Evolutionary conservation across 495 filamentous ascomycete genomes (phyloP), one percentile per base, ranked within the genome.

Genomic region (Trichodelitschia bisporula): DNA sequence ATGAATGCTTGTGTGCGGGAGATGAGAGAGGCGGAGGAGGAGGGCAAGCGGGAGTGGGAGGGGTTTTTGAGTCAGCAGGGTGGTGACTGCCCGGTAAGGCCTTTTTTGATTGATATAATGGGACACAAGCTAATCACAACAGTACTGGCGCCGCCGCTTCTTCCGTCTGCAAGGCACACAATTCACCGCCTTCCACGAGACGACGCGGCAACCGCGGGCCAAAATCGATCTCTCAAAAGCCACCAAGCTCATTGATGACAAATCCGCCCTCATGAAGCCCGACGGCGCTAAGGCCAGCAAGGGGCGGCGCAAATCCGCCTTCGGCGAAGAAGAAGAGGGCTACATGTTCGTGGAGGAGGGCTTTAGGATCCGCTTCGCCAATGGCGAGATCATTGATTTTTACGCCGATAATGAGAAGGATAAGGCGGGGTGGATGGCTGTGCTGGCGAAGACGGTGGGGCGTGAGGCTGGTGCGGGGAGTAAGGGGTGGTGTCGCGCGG

Each of bases 311-410:
- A 83, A 86, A 45, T 89, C 78, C 31, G 86, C 77, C 17, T 97
- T 97, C 41, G 83, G 89, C 4, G 86, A 95, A 49, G 89, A 95
- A 42, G 89, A 95, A 50, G 86, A 97, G 42, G 86, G 89, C 28
- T 97, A 95, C 55, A 91, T 93, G 80, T 95, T 95, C 41, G 86
- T 97, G 15, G 86, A 97, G 51, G 89, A 95, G 47, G 86, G 89
- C 9, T 97, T 97, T 66, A 77, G 86, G 19, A 84, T 97, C 47
- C 78, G 83, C 31, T 97, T 97, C 51, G 82, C 73, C 36, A 97
- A 97, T 45, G 86, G 86, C 29, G 86, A 97, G 53, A 68, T 84
- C 24, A 97, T 97, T 38, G 86, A 97, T 49, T 97, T 97, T 52
- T 97, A 97, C 40, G 89, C 86, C 38, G 86, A 97, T 49, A 78